Conservation (phyloP, 2,329 filamentous ascomycete genomes). For the Colletotrichum sp. region DNA sequence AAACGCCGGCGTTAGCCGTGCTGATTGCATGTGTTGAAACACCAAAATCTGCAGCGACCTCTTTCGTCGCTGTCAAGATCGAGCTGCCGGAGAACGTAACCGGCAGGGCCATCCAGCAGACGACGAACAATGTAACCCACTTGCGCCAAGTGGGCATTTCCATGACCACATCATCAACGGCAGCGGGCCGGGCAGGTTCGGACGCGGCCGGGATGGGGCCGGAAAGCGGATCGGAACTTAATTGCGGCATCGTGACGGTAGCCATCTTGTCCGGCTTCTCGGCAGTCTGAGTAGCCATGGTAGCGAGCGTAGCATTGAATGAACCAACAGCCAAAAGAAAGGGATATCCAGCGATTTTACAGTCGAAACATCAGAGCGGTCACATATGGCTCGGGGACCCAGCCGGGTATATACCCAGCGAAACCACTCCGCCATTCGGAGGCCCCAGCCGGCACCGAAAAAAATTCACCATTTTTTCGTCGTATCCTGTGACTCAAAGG, state of each 20-base stretch:
- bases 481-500: slow-evolving; percentile 6
- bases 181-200: slow-evolving; percentile 22
- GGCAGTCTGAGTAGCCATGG: not conserved
- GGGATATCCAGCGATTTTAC: not conserved
- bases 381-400: not conserved
- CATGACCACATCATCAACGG: slow-evolving; percentile 25
- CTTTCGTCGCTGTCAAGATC: slow-evolving; percentile 75
- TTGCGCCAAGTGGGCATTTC: slow-evolving; percentile 23
- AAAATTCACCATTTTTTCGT: not conserved
- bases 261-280: not conserved
- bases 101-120: slow-evolving; percentile 42
- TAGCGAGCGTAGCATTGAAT: not conserved
- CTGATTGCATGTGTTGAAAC: slow-evolving; percentile 75
- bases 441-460: not conserved
- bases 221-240: not conserved
- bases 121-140: slow-evolving; percentile 22
- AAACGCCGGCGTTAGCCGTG: slow-evolving; percentile 76
- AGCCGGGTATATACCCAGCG: not conserved
- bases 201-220: not conserved
- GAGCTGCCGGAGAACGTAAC: slow-evolving; percentile 81
- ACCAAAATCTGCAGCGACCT: slow-evolving; percentile 69
- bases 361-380: not conserved
- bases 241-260: not conserved
- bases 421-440: slow-evolving; percentile 6
- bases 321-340: not conserved